These are phyloP conservation scores for Dryas alaskensis DNA, from an alignment of 306 rosid species.

Conservation along the genomic window DNA sequence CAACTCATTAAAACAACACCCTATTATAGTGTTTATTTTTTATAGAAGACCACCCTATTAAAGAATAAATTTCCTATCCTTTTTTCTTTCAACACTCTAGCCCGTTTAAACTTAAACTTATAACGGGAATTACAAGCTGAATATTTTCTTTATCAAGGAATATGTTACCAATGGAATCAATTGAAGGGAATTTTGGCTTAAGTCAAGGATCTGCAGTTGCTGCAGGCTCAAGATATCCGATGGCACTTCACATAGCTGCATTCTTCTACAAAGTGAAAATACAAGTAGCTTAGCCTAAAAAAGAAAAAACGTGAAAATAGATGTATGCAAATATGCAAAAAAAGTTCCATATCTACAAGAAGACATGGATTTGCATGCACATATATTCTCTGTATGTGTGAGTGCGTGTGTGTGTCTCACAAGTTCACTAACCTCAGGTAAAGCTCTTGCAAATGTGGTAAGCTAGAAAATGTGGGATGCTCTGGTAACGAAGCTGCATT, in stretches of 20 bases:
- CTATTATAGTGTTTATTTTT: no score
- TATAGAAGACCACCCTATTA: no score
- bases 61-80: no score
- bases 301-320: neutral
- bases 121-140: neutral
- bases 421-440: conserved; percentile 68
- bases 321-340: neutral
- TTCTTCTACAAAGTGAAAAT: conserved; percentile 55
- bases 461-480: conserved; percentile 61
- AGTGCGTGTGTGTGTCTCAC: conserved; percentile 9
- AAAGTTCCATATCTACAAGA: neutral
- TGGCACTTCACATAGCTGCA: conserved; percentile 65
- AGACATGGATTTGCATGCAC: conserved; percentile 8
- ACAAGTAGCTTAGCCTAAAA: neutral
- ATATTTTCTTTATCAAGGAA: conserved; percentile 4
- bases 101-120: neutral
- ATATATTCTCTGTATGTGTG: neutral
- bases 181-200: conserved; percentile 86
- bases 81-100: no score
- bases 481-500: conserved; percentile 56
- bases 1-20: no score
- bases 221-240: conserved; percentile 61
- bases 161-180: conserved; percentile 67
- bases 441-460: conserved; percentile 76
- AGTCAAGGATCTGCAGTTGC: conserved; percentile 64